A percentile compares a stretch with the other conserved stretches of the same genome.
Conservation (phyloP, 2,329 filamentous ascomycete species). For the Fusarium sublunatum region DNA sequence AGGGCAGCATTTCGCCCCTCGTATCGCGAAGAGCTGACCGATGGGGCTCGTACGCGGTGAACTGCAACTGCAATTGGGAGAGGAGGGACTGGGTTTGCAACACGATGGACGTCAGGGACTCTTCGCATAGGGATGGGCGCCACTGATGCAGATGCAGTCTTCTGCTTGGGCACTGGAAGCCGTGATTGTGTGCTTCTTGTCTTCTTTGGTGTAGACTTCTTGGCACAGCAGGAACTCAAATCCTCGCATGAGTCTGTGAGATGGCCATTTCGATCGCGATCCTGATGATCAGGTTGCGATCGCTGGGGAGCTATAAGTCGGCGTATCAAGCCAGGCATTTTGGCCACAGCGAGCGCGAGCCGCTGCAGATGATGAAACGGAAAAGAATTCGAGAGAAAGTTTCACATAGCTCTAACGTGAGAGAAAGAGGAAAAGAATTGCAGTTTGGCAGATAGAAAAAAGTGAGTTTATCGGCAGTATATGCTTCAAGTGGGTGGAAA, state of each 20-base stretch:
- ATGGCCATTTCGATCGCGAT: slow-evolving; percentile 28
- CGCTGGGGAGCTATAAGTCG: slow-evolving; percentile 41
- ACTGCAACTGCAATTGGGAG: slow-evolving; percentile 43
- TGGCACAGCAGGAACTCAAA: slow-evolving; percentile 32
- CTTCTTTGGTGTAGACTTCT: slow-evolving; percentile 31
- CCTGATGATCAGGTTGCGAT: slow-evolving; percentile 13
- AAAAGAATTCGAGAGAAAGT: slow-evolving; percentile 15
- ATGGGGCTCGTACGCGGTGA: slow-evolving; percentile 55
- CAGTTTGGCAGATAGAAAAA: not conserved
- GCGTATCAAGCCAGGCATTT: slow-evolving; percentile 43
- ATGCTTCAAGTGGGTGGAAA: slow-evolving; percentile 21
- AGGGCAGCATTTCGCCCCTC: slow-evolving; percentile 51
- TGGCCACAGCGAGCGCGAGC: slow-evolving; percentile 26
- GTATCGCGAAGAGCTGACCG: slow-evolving; percentile 58
- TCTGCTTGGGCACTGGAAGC: slow-evolving; percentile 39
- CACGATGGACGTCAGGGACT: slow-evolving; percentile 54
- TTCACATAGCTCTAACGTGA: slow-evolving; percentile 36
- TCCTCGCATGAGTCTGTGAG: slow-evolving; percentile 36
- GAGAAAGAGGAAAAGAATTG: slow-evolving; percentile 8
- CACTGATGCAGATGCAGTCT: slow-evolving; percentile 8
- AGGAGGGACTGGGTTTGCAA: slow-evolving; percentile 53
- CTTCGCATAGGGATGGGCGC: slow-evolving; percentile 50
- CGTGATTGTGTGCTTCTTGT: slow-evolving; percentile 37
- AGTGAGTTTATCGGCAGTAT: slow-evolving; percentile 35
- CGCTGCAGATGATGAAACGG: slow-evolving; percentile 26